Evolutionary conservation across 129 eudicot genomes (phyloP).

Genomic region (Solidago caesia): DNA sequence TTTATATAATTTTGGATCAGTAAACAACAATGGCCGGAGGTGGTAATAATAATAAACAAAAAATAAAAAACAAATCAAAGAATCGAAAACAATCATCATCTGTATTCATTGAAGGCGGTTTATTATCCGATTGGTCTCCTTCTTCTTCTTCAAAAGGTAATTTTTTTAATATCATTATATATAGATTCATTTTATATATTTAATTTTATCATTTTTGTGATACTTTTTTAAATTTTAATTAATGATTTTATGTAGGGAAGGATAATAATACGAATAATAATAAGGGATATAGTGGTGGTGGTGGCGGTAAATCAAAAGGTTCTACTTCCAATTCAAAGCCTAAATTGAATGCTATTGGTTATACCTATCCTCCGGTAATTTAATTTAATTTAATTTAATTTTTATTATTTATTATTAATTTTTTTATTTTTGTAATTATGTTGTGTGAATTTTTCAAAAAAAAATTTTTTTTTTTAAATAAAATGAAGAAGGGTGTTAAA

Average conservation of each 20-base stretch:
- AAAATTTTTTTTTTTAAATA: not conserved
- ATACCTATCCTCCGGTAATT: slow-evolving; percentile 42
- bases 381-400: slow-evolving; percentile 2
- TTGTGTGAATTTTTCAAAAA: not conserved
- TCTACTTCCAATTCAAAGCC: slow-evolving; percentile 32
- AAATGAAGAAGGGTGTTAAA: not conserved
- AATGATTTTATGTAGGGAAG: slow-evolving; percentile 27
- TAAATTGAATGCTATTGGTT: slow-evolving; percentile 49
- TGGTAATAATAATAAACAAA: slow-evolving; percentile 31
- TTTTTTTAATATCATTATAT: not conserved
- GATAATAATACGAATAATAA: slow-evolving; percentile 34
- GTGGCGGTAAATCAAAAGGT: slow-evolving; percentile 27
- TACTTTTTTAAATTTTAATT: not conserved
- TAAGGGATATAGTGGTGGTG: slow-evolving; percentile 24
- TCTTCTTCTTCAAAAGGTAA: slow-evolving; percentile 44
- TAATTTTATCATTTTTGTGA: not conserved
- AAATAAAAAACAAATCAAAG: slow-evolving; percentile 28
- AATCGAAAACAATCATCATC: slow-evolving; percentile 33
- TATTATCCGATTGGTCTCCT: slow-evolving; percentile 54
- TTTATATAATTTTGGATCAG: not conserved
- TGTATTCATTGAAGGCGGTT: slow-evolving; percentile 58
- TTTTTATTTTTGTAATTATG: not conserved
- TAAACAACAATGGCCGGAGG: slow-evolving; percentile 44
- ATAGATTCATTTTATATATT: no score
- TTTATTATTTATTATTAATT: not conserved